These are phyloP conservation scores for Suhomyces choctaworum DNA, from an alignment of 1,139 yeast species.

Conservation along the genomic window DNA sequence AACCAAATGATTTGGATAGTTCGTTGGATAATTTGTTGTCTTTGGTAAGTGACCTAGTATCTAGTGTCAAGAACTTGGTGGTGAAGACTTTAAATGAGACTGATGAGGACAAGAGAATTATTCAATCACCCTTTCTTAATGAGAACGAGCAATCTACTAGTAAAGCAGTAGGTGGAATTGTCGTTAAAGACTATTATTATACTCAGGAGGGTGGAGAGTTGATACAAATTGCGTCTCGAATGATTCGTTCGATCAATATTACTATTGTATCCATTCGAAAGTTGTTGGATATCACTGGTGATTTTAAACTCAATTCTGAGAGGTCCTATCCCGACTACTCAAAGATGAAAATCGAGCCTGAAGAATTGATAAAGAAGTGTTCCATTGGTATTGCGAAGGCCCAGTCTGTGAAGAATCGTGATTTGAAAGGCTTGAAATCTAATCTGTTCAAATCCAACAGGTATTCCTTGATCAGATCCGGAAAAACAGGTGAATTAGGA, in stretches of 20 bases:
- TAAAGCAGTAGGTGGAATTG: background rate
- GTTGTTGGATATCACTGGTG: conserved; percentile 59
- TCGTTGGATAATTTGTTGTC: conserved; percentile 59
- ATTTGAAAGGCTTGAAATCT: conserved; percentile 19
- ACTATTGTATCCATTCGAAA: conserved; percentile 49
- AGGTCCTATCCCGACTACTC: conserved; percentile 75
- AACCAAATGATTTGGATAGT: conserved; percentile 50
- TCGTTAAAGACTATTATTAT: conserved; percentile 46
- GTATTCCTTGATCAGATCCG: conserved; percentile 63
- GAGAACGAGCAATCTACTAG: conserved; percentile 4
- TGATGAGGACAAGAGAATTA: conserved; percentile 23
- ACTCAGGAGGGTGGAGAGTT: conserved; percentile 69
- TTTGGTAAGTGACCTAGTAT: conserved; percentile 64
- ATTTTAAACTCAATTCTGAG: conserved; percentile 64
- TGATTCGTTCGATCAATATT: conserved; percentile 57
- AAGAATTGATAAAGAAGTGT: conserved; percentile 60
- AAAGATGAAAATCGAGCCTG: conserved; percentile 58
- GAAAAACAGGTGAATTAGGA: conserved; percentile 52
- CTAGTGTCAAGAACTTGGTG: conserved; percentile 63
- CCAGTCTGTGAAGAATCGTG: conserved; percentile 29
- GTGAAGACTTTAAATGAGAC: conserved; percentile 51
- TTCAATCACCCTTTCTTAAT: conserved; percentile 5
- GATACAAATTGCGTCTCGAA: conserved; percentile 59
- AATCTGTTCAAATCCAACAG: conserved; percentile 30
- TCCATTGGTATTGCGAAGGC: conserved; percentile 60